Percentiles rank a stretch among this genome's conserved stretches.
phyloP scores from a whole-genome alignment of 2,329 filamentous ascomycete species.

The Diaporthe sp. region DNA sequence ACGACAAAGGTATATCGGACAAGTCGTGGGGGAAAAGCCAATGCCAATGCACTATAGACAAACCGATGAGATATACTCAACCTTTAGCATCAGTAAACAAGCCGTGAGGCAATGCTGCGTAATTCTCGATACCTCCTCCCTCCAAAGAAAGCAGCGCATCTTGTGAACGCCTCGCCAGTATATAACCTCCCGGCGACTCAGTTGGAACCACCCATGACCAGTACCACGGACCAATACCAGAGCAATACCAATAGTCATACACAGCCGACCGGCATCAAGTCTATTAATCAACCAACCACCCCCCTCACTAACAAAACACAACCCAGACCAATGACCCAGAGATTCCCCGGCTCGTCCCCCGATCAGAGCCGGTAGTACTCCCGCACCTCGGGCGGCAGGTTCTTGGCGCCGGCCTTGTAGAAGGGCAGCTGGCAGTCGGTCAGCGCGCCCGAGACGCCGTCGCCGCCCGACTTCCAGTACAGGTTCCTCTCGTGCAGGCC shows the following conservation, averaged over 20 bases:
- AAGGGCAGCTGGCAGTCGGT: constrained; percentile 40
- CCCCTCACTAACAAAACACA: not conserved
- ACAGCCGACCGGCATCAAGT: constrained; percentile 6
- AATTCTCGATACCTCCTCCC: not conserved
- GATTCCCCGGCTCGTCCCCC: not conserved
- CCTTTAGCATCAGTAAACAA: not conserved
- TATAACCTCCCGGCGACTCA: not conserved
- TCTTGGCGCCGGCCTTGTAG: constrained; percentile 31
- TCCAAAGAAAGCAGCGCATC: not conserved
- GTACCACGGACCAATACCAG: not conserved
- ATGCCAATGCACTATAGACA: constrained; percentile 23
- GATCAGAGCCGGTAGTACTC: constrained; percentile 31
- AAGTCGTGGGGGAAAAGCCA: not conserved
- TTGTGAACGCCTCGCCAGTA: constrained; percentile 23
- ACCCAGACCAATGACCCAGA: not conserved
- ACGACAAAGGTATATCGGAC: not conserved
- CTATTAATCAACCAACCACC: not conserved
- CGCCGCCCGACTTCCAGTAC: constrained; percentile 60
- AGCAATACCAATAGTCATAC: constrained; percentile 9
- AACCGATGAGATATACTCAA: not conserved
- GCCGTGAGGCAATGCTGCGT: constrained; percentile 29
- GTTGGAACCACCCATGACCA: not conserved
- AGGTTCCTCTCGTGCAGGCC: constrained; percentile 77
- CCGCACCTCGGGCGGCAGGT: constrained; percentile 24
- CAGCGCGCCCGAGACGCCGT: constrained; percentile 14